Evolutionary conservation across 176 grass and related monocot genomes (phyloP).

Genomic region (Rhynchospora pubera): DNA sequence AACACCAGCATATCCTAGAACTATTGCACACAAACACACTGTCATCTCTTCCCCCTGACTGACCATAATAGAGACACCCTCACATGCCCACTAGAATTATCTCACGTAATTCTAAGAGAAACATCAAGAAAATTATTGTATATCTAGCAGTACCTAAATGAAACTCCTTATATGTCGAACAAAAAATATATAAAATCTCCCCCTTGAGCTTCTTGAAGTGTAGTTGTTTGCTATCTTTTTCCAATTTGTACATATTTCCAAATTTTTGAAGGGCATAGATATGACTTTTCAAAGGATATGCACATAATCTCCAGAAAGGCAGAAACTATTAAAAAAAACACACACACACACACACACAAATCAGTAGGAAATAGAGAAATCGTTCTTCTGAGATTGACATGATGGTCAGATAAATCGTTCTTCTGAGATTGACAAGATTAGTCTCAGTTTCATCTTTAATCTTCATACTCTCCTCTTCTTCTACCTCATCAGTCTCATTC

Average conservation of each 20-base stretch:
- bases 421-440: conserved; percentile 83
- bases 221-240: no score
- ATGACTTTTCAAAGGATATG: background rate
- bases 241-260: background rate
- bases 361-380: background rate
- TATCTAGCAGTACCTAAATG: background rate
- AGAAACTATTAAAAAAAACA: background rate
- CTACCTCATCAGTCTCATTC: conserved; percentile 62
- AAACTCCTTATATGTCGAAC: no score
- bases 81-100: background rate
- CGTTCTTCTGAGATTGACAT: no score
- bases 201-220: background rate
- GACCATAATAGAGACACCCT: background rate
- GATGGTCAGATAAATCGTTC: conserved; percentile 96
- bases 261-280: background rate
- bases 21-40: background rate
- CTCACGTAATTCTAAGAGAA: background rate
- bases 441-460: conserved; percentile 92
- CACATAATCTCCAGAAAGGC: background rate
- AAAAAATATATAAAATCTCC: background rate
- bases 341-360: no score
- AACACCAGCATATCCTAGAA: background rate
- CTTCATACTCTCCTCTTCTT: conserved; percentile 81
- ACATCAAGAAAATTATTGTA: background rate
- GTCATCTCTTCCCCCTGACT: background rate